Evolutionary conservation across 2,329 filamentous ascomycete species (phyloP).

Genomic region (Pezizomycotina sp.): DNA sequence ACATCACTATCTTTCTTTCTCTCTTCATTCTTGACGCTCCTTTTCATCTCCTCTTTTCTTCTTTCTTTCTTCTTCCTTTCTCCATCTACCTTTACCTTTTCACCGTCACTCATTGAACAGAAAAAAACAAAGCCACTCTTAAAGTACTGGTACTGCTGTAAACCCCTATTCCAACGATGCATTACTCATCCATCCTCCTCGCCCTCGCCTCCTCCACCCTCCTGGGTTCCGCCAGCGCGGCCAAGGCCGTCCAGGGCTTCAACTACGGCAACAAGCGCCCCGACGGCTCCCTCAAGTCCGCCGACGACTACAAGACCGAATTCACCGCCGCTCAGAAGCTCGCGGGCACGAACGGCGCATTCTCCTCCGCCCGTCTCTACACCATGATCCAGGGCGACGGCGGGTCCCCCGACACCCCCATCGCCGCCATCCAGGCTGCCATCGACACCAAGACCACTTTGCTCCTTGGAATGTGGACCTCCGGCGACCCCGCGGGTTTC

Average conservation of each 20-base stretch:
- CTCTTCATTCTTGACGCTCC: too few relatives aligned
- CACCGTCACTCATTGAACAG: background rate
- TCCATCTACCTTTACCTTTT: background rate
- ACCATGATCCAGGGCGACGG: constrained; percentile 44
- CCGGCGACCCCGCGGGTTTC: constrained; percentile 46
- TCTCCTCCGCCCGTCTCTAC: constrained; percentile 56
- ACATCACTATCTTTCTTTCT: background rate
- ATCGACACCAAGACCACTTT: constrained; percentile 63
- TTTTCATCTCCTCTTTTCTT: background rate
- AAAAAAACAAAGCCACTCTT: constrained; percentile 1
- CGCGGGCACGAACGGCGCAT: constrained; percentile 43
- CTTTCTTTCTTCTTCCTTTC: constrained; percentile 1
- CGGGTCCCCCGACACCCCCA: constrained; percentile 48
- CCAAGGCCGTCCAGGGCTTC: constrained; percentile 41
- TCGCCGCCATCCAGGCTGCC: constrained; percentile 62
- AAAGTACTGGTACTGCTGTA: constrained; percentile 7
- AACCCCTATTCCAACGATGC: constrained; percentile 3
- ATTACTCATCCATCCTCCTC: background rate
- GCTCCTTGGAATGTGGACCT: constrained; percentile 71
- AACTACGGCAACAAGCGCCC: constrained; percentile 53
- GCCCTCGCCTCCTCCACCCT: background rate
- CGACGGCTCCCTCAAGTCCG: constrained; percentile 42
- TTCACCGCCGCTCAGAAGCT: constrained; percentile 51
- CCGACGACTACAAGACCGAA: constrained; percentile 52
- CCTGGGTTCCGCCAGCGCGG: constrained; percentile 30